Base-by-base conservation (phyloP, 306 rosid species). In the Hippophae gyantsensis region DNA sequence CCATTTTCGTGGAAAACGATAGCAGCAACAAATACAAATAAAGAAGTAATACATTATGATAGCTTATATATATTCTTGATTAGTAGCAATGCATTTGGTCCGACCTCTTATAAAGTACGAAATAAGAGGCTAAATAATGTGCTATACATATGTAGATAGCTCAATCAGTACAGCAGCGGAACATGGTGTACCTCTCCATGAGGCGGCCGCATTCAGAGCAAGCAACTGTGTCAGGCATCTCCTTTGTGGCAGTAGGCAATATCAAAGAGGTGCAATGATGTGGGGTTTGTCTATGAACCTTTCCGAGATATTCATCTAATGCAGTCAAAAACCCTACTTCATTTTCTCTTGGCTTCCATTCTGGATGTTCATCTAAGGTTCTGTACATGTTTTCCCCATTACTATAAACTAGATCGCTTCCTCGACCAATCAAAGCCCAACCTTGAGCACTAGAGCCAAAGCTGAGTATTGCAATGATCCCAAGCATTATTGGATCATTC, bases 161-260 rank as follows among this genome's bases (percentile, higher is more conserved):
- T 32, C 5, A 32, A 32, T 32, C 38, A 32, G 48, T 55, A 66
- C 78, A 73, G 66, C 70, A 73, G 58, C 78, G 78, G 74, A 67
- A 73, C 78, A 73, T 58, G 66, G 74, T 46, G 58, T 12, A 63
- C 74, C 63, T 57, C 66, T 73, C 78, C 78, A 73, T 68, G 48
- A 63, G 8, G 13, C 66, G 62, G 5, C 70, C 74, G 9, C 78
- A 68, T 47, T 73, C 78, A 18, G 73, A 56, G 42, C 78, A 73
- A 5, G 69, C 45, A 38, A 73, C 77, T 0, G 73, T 43, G 12
- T 73, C 77, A 0, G 77, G 77, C 77, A 67, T 73, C 1, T 65
- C 48, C 0, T 72, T 72, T 3, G 65, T 56, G 13, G 72, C 38
- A 32, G 38, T 60, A 1, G 77, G 77, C 68, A 73, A 58, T 7